A percentile compares a stretch with the other conserved stretches of the same genome.
These are phyloP conservation scores for Trametes villosa DNA, from an alignment of 768 basidiomycete genomes.

Conservation along the genomic window DNA sequence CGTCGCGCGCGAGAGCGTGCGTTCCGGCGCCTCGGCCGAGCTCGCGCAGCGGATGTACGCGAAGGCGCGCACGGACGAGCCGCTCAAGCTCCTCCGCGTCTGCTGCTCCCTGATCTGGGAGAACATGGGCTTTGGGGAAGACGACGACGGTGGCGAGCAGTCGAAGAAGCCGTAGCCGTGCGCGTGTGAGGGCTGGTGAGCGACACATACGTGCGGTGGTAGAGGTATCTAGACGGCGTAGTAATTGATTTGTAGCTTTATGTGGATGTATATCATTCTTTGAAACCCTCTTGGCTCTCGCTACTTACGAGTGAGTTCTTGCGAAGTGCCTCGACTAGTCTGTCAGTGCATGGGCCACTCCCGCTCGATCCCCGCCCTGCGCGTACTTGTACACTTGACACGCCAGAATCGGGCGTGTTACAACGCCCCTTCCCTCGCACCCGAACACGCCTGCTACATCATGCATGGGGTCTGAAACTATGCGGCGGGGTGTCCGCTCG, in stretches of 20 bases:
- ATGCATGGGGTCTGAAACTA: no score
- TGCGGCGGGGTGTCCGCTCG: no score
- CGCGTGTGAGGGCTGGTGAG: not conserved
- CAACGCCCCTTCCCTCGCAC: no score
- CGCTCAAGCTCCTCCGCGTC: slow-evolving; percentile 49
- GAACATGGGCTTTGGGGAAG: slow-evolving; percentile 22
- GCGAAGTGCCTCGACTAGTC: no score
- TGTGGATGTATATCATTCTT: not conserved
- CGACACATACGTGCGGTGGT: not conserved
- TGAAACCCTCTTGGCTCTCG: no score
- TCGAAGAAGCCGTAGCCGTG: slow-evolving; percentile 1
- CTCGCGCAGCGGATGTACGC: slow-evolving; percentile 65
- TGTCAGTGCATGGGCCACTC: no score
- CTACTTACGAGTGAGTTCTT: no score
- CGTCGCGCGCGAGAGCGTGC: slow-evolving; percentile 56
- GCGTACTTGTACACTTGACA: no score
- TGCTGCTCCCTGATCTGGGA: slow-evolving; percentile 46
- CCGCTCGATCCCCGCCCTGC: no score
- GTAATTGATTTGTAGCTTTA: not conserved
- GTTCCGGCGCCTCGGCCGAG: slow-evolving; percentile 59
- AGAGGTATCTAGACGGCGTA: not conserved
- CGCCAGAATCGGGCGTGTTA: no score
- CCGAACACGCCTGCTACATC: no score
- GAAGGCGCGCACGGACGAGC: slow-evolving; percentile 66
- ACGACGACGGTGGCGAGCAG: not conserved